These are phyloP conservation scores for Calonectria fujianensis DNA, from an alignment of 2,329 filamentous ascomycete genomes.

Conservation along the genomic window DNA sequence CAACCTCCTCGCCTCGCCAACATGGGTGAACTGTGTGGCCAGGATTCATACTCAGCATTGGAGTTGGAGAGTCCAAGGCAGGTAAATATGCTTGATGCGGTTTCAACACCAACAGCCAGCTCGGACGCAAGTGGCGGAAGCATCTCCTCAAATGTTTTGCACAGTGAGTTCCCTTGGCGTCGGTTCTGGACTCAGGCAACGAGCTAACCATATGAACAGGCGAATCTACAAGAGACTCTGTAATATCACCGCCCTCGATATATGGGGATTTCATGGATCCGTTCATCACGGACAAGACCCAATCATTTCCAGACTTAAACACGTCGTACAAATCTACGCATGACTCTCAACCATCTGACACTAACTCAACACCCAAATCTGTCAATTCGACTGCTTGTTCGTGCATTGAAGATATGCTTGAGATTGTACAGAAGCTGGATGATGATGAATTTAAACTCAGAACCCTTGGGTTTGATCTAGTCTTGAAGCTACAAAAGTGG, in stretches of 20 bases:
- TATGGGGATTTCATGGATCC: background rate
- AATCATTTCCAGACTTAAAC: background rate
- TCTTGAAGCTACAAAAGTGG: constrained; percentile 57
- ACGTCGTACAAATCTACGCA: background rate
- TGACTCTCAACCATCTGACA: background rate
- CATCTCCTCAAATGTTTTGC: background rate
- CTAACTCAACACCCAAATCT: background rate
- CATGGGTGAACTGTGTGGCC: background rate
- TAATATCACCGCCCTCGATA: background rate
- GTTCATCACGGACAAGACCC: background rate
- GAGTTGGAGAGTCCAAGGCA: background rate
- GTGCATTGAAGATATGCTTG: constrained; percentile 50
- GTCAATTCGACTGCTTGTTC: constrained; percentile 37
- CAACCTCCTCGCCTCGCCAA: background rate
- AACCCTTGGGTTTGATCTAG: constrained; percentile 53
- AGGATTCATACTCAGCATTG: background rate
- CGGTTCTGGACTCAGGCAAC: background rate
- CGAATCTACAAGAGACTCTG: background rate
- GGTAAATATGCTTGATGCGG: background rate
- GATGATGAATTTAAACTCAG: constrained; percentile 56
- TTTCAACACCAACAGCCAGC: background rate
- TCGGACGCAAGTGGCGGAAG: background rate
- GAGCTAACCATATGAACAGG: background rate
- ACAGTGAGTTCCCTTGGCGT: background rate
- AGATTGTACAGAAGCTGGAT: constrained; percentile 55